Conservation (phyloP, 2,329 filamentous ascomycete genomes). For the Aspergillus ibericus region DNA sequence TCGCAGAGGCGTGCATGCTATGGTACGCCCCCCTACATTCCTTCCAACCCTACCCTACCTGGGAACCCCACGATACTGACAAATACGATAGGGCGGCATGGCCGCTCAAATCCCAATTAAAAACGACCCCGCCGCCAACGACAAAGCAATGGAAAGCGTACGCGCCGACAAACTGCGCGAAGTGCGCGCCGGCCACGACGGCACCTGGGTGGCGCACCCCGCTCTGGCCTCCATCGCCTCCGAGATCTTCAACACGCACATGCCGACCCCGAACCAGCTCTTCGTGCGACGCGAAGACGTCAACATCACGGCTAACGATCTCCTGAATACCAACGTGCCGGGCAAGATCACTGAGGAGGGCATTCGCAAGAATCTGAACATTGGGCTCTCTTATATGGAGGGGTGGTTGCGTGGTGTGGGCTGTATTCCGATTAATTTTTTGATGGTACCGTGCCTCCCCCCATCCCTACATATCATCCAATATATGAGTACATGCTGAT, state of each 20-base stretch:
- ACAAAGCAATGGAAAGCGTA: slow-evolving; percentile 89
- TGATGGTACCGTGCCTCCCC: slow-evolving; percentile 63
- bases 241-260: slow-evolving; percentile 95
- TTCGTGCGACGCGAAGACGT: slow-evolving; percentile 90
- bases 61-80: too few species aligned
- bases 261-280: slow-evolving; percentile 97
- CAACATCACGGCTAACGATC: slow-evolving; percentile 78
- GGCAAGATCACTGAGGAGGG: slow-evolving; percentile 89
- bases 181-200: slow-evolving; percentile 91
- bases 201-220: slow-evolving; percentile 96
- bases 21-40: slow-evolving; percentile 55
- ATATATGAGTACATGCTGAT: slow-evolving; percentile 8
- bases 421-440: slow-evolving; percentile 94
- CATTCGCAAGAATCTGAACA: slow-evolving; percentile 96
- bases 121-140: slow-evolving; percentile 85
- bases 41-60: background rate
- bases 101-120: slow-evolving; percentile 99
- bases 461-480: background rate
- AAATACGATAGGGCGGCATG: slow-evolving; percentile 68
- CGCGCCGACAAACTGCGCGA: slow-evolving; percentile 95
- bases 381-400: slow-evolving; percentile 97
- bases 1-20: slow-evolving; percentile 93
- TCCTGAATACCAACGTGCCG: slow-evolving; percentile 97
- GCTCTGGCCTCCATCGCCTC: slow-evolving; percentile 83
- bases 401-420: slow-evolving; percentile 94